These are phyloP conservation scores for Phytopythium boreale DNA, from an alignment of 352 stramenopile species.

Conservation along the genomic window DNA sequence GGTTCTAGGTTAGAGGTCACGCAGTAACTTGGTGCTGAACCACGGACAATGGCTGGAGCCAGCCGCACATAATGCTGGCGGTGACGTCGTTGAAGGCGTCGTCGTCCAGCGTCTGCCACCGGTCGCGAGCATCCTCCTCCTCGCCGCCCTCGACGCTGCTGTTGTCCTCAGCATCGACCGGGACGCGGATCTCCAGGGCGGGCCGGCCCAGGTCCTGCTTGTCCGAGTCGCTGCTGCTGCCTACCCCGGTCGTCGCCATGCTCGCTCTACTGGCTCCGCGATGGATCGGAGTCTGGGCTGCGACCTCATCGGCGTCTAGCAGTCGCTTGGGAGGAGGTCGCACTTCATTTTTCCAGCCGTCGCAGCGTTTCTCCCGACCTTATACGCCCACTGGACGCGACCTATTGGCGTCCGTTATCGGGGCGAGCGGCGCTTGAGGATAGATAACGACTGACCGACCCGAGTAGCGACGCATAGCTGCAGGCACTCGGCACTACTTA, in stretches of 20 bases:
- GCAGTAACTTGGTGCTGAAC: too few species aligned
- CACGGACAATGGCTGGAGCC: background rate
- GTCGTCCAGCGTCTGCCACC: slow-evolving; percentile 30
- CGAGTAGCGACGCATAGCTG: background rate
- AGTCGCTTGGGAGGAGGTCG: background rate
- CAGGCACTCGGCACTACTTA: too few species aligned
- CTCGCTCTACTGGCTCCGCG: background rate
- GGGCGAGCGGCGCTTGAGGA: background rate
- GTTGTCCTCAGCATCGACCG: background rate
- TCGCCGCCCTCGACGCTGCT: slow-evolving; percentile 2
- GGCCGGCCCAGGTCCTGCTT: background rate
- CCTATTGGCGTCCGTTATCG: background rate
- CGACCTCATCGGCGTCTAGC: too few species aligned
- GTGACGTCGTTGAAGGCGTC: slow-evolving; percentile 44
- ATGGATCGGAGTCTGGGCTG: background rate
- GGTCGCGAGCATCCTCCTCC: background rate
- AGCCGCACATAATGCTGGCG: slow-evolving; percentile 47
- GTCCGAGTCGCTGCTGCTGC: background rate
- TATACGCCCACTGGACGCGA: background rate
- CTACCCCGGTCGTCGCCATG: background rate
- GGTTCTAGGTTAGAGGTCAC: too few species aligned
- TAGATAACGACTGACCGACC: background rate
- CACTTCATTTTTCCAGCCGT: too few species aligned
- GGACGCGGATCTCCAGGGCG: background rate
- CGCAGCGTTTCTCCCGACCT: background rate